Conservation (phyloP, 768 basidiomycete species). For the Macrolepiota albuminosa region DNA sequence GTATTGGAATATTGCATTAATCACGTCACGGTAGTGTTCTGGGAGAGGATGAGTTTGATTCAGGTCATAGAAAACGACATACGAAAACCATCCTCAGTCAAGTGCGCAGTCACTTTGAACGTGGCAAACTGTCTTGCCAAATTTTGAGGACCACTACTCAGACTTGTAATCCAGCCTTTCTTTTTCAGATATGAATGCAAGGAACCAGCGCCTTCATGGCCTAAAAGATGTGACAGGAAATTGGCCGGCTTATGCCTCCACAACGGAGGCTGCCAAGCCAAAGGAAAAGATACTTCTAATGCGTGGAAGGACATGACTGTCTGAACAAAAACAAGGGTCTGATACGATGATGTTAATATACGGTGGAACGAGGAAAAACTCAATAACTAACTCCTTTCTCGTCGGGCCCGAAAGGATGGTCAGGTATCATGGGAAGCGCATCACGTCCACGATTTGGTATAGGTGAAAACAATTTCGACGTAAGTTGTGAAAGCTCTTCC, state of each 20-base stretch:
- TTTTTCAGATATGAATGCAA: constrained; percentile 85
- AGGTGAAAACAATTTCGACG: constrained; percentile 65
- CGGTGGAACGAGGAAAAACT: not conserved
- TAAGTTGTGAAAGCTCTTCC: constrained; percentile 63
- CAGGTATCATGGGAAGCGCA: constrained; percentile 55
- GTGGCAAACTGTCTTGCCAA: constrained; percentile 83
- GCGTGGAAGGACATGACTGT: constrained; percentile 86
- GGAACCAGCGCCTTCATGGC: constrained; percentile 92
- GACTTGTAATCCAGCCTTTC: constrained; percentile 78
- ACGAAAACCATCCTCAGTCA: constrained; percentile 89
- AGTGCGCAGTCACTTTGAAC: constrained; percentile 76
- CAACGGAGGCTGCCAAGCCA: constrained; percentile 65
- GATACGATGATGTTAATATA: constrained; percentile 12
- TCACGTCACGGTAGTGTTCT: constrained; percentile 76
- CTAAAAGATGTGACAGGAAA: constrained; percentile 78
- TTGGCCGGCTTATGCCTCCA: constrained; percentile 77
- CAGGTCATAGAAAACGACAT: constrained; percentile 24
- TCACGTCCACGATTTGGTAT: constrained; percentile 60
- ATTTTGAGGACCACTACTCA: constrained; percentile 65
- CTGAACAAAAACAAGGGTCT: constrained; percentile 82
- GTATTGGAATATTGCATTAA: constrained; percentile 75
- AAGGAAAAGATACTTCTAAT: constrained; percentile 76
- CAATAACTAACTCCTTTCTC: constrained; percentile 62
- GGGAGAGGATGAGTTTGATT: not conserved
- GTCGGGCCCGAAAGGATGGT: constrained; percentile 72